These are phyloP conservation scores for Microdochium paspali DNA, from an alignment of 2,329 filamentous ascomycete genomes.

Conservation along the genomic window DNA sequence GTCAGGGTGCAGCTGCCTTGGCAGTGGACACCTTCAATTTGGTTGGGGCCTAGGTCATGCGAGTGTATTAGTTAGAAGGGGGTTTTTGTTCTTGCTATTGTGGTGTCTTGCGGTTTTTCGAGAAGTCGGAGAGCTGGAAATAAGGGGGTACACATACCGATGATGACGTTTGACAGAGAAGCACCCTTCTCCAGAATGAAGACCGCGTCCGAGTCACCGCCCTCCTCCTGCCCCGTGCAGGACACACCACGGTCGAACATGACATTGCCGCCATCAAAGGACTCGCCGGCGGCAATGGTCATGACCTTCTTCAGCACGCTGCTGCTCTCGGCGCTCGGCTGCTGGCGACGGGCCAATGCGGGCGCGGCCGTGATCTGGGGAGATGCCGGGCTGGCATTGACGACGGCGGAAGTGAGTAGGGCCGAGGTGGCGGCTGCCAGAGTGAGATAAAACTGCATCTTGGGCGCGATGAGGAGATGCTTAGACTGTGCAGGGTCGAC, in stretches of 20 bases:
- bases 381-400: background rate
- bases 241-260: background rate
- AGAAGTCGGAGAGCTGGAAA: too few species aligned
- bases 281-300: background rate
- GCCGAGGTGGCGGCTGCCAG: background rate
- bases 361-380: background rate
- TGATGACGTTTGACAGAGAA: constrained; percentile 42
- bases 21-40: constrained; percentile 42
- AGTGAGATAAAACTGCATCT: background rate
- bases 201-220: constrained; percentile 26
- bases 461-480: background rate
- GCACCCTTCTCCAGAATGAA: constrained; percentile 42
- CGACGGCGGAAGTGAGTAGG: background rate
- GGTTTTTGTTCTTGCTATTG: too few species aligned
- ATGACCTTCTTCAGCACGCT: background rate
- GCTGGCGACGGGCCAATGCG: background rate
- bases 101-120: too few species aligned
- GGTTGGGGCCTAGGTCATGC: constrained; percentile 24
- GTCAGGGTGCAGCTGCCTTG: constrained; percentile 29
- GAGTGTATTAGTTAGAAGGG: background rate
- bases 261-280: background rate
- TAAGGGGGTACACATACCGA: constrained; percentile 10
- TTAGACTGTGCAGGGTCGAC: too few species aligned
- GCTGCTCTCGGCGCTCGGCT: background rate
- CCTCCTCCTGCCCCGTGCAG: constrained; percentile 11